phyloP scores from a whole-genome alignment of 345 rosid genomes.

The Pistacia vera region DNA sequence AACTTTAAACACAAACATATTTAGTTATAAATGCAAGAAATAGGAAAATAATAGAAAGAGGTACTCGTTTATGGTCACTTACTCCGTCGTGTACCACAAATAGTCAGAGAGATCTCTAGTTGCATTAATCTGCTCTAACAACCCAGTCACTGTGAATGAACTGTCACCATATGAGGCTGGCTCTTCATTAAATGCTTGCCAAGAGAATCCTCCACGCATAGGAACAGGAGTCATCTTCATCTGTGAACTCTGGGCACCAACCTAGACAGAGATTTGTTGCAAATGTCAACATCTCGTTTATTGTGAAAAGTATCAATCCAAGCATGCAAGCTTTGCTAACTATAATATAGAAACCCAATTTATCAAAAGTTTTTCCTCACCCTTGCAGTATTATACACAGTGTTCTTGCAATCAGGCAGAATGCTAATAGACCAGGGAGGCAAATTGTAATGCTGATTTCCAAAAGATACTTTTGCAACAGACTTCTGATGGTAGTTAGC shows the following conservation, averaged over 20 bases:
- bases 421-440: slow-evolving; percentile 99
- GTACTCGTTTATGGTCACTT: slow-evolving; percentile 37
- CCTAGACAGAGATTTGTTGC: slow-evolving; percentile 36
- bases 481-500: slow-evolving; percentile 73
- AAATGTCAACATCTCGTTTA: slow-evolving; percentile 1
- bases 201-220: slow-evolving; percentile 80
- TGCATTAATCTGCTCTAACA: slow-evolving; percentile 94
- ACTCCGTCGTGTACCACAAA: slow-evolving; percentile 99
- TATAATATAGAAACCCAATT: not conserved
- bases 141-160: slow-evolving; percentile 77
- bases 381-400: slow-evolving; percentile 97
- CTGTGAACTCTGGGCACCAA: slow-evolving; percentile 83
- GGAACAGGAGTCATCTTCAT: slow-evolving; percentile 91
- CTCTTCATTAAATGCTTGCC: slow-evolving; percentile 91
- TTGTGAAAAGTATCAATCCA: not conserved
- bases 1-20: not conserved
- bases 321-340: not conserved
- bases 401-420: slow-evolving; percentile 98
- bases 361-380: slow-evolving; percentile 41
- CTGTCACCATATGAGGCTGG: slow-evolving; percentile 63
- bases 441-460: slow-evolving; percentile 78
- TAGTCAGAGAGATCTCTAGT: slow-evolving; percentile 90
- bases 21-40: not conserved
- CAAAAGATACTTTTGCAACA: slow-evolving; percentile 71
- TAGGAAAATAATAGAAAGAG: not conserved